These are phyloP conservation scores for Ogataea methylovora DNA, from an alignment of 805 yeast genomes.

Conservation along the genomic window DNA sequence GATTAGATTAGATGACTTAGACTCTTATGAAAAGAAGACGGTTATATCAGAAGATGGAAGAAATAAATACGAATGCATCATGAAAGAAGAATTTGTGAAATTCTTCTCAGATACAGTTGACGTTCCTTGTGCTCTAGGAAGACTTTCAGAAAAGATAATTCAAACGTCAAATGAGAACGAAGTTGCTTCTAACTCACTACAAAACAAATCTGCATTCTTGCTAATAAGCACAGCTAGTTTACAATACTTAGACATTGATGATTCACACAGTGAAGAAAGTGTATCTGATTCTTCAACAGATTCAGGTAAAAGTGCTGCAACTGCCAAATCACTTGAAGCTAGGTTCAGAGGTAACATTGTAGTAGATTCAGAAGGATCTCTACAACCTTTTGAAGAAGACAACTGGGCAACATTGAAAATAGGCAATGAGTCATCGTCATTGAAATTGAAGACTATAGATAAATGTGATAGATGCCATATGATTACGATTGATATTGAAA, in stretches of 20 bases:
- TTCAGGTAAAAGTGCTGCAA: slow-evolving; percentile 1
- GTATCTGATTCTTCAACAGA: slow-evolving; percentile 8
- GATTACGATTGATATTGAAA: slow-evolving; percentile 31
- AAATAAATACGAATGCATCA: slow-evolving; percentile 6
- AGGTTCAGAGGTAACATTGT: slow-evolving; percentile 33
- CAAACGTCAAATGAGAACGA: slow-evolving; percentile 1
- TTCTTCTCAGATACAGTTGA: slow-evolving; percentile 25
- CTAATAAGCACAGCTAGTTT: slow-evolving; percentile 19
- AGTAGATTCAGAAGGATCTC: slow-evolving; percentile 14
- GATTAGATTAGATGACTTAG: neutral
- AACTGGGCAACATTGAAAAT: slow-evolving; percentile 21
- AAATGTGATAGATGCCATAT: slow-evolving; percentile 36
- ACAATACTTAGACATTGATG: neutral
- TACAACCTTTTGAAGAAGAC: slow-evolving; percentile 30
- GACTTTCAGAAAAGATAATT: neutral
- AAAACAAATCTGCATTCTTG: slow-evolving; percentile 32
- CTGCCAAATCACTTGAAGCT: slow-evolving; percentile 4
- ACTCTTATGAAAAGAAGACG: neutral
- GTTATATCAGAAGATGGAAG: neutral
- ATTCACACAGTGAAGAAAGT: neutral
- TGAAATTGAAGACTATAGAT: slow-evolving; percentile 15
- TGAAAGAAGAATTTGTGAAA: slow-evolving; percentile 12
- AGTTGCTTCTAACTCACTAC: slow-evolving; percentile 7
- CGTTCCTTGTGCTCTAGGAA: slow-evolving; percentile 29
- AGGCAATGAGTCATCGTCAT: slow-evolving; percentile 4